A percentile compares a stretch with the other conserved stretches of the same genome.
Evolutionary conservation across 116 monocot genomes (phyloP).

Genomic region (Trichopus zeylanicus): DNA sequence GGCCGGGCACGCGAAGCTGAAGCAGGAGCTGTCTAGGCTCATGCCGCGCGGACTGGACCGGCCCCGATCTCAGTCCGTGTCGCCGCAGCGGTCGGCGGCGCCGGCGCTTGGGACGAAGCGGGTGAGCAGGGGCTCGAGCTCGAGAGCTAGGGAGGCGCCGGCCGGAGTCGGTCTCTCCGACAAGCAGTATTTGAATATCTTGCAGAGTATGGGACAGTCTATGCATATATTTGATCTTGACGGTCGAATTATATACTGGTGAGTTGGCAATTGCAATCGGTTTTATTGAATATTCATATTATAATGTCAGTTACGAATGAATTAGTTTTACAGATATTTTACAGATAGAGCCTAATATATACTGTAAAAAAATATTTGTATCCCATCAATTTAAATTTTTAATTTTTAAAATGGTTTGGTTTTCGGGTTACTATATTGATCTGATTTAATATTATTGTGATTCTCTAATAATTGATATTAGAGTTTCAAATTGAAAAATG

Average conservation of each 20-base stretch:
- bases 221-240: conserved; percentile 78
- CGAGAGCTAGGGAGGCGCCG: neutral
- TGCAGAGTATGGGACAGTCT: conserved; percentile 88
- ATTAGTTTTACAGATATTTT: neutral
- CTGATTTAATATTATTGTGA: too few relatives aligned
- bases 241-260: conserved; percentile 84
- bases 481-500: too few relatives aligned
- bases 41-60: conserved; percentile 7
- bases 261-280: conserved; percentile 7
- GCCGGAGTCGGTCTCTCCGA: conserved; percentile 48
- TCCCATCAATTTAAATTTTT: too few relatives aligned
- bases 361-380: too few relatives aligned
- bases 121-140: conserved; percentile 30
- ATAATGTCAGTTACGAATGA: neutral
- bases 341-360: neutral
- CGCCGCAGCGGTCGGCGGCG: conserved; percentile 43
- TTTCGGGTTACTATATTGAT: too few relatives aligned
- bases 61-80: conserved; percentile 52
- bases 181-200: conserved; percentile 47
- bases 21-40: conserved; percentile 68
- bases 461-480: too few relatives aligned
- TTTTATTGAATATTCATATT: neutral
- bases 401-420: too few relatives aligned
- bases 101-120: conserved; percentile 16
- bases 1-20: conserved; percentile 47